Percentiles rank a stretch among this genome's conserved stretches.
These are phyloP conservation scores for Trapa incisa DNA, from an alignment of 345 rosid genomes.

Conservation along the genomic window DNA sequence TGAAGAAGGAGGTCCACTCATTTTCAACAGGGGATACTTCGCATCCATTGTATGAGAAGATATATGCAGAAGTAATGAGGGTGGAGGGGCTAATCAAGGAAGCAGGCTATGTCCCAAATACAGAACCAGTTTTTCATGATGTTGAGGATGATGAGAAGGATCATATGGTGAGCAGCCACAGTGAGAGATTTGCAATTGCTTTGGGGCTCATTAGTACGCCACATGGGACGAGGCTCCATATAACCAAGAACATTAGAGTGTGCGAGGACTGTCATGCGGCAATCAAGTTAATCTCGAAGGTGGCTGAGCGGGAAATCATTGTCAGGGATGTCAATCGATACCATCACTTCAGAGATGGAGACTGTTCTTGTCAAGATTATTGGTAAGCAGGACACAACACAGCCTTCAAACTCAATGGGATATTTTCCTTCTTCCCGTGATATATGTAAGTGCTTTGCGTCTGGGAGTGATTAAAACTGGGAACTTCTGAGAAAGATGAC, in stretches of 20 bases:
- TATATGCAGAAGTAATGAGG: conserved; percentile 23
- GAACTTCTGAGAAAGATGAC: too few relatives aligned
- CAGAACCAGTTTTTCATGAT: conserved; percentile 26
- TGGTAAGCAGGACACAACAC: conserved; percentile 14
- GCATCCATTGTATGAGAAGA: conserved; percentile 18
- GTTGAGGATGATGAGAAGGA: conserved; percentile 29
- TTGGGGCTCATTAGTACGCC: conserved; percentile 29
- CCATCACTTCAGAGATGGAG: conserved; percentile 26
- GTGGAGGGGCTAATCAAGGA: conserved; percentile 25
- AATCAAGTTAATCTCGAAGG: conserved; percentile 27
- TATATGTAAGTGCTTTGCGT: neutral
- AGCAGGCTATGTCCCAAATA: conserved; percentile 24
- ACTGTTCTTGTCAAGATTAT: conserved; percentile 28
- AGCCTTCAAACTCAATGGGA: neutral
- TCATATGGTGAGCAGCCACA: conserved; percentile 19
- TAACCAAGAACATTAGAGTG: conserved; percentile 29
- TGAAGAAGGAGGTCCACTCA: conserved; percentile 23
- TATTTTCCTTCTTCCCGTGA: neutral
- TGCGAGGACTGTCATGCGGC: conserved; percentile 35
- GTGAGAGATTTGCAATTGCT: conserved; percentile 32
- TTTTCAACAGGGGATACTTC: conserved; percentile 31
- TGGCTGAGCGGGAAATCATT: conserved; percentile 21
- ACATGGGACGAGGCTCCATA: conserved; percentile 15
- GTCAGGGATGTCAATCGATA: conserved; percentile 31
- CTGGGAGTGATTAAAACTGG: neutral